Conservation (phyloP, 805 yeast species). For the Groenewaldozyma salmanticensis region DNA sequence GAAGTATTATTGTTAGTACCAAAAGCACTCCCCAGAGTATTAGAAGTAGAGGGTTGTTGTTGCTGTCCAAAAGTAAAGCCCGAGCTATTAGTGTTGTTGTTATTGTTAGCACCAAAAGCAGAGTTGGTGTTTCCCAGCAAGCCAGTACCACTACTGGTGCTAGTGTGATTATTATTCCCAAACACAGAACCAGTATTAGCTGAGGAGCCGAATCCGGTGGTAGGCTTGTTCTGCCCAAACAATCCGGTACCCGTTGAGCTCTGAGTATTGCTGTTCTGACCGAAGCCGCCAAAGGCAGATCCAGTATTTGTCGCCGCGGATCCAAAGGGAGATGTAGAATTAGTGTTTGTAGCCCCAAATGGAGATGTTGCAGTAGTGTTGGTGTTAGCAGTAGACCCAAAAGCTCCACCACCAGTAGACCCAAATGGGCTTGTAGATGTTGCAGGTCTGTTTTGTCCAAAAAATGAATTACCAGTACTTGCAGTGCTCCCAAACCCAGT, state of each 20-base stretch:
- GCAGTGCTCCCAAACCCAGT: too few species aligned
- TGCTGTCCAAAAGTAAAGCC: constrained; percentile 15
- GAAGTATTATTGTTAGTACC: constrained; percentile 7
- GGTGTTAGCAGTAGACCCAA: constrained; percentile 16
- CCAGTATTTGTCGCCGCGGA: constrained; percentile 10
- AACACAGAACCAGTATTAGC: constrained; percentile 30
- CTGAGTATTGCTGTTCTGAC: constrained; percentile 4
- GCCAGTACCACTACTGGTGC: constrained; percentile 6
- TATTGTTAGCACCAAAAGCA: constrained; percentile 32
- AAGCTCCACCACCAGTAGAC: constrained; percentile 16
- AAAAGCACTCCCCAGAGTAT: constrained; percentile 22
- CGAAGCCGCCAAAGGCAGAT: constrained; percentile 6
- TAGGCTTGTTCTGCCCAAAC: constrained; percentile 10
- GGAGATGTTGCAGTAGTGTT: constrained; percentile 15
- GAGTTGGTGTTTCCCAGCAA: constrained; percentile 1
- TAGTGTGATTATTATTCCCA: constrained; percentile 23
- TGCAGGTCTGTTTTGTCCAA: constrained; percentile 20
- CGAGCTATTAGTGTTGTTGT: constrained; percentile 21
- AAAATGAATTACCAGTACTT: constrained; percentile 24
- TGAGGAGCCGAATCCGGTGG: too few species aligned
- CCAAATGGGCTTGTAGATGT: constrained; percentile 12
- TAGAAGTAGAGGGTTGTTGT: constrained; percentile 17
- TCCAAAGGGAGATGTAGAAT: constrained; percentile 14
- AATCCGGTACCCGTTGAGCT: constrained; percentile 8
- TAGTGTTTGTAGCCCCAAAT: constrained; percentile 31